A percentile compares a stretch with the other conserved stretches of the same genome.
Conservation (phyloP, 768 basidiomycete genomes). For the Rossbeevera mucosa region DNA sequence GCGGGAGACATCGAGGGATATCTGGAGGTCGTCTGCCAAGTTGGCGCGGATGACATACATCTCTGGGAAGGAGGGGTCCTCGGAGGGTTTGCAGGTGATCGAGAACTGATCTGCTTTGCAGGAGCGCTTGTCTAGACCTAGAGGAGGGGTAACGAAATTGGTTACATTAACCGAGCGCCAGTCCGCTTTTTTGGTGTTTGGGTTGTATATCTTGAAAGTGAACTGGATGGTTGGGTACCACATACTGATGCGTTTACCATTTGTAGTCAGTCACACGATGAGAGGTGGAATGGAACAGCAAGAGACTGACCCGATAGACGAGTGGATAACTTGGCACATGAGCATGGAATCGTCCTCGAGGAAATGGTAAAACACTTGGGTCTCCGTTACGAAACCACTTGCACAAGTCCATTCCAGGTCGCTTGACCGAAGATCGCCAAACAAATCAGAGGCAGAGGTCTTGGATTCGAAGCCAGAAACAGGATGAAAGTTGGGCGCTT, state of each 20-base stretch:
- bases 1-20: constrained; percentile 70
- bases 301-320: constrained; percentile 72
- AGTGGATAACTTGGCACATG: constrained; percentile 86
- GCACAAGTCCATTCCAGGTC: constrained; percentile 83
- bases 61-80: constrained; percentile 63
- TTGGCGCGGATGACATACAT: constrained; percentile 76
- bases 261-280: constrained; percentile 9
- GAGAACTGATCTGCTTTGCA: constrained; percentile 83
- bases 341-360: constrained; percentile 74
- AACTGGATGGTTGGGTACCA: constrained; percentile 96
- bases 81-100: constrained; percentile 56
- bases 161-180: constrained; percentile 89
- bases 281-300: constrained; percentile 4
- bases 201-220: constrained; percentile 83
- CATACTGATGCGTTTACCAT: constrained; percentile 45
- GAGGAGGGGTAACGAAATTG: constrained; percentile 74
- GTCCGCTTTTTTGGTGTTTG: constrained; percentile 61
- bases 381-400: constrained; percentile 85
- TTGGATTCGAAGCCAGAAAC: constrained; percentile 51
- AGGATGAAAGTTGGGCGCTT: constrained; percentile 78
- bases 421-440: constrained; percentile 67
- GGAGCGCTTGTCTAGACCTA: constrained; percentile 79
- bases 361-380: constrained; percentile 81
- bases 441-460: constrained; percentile 52
- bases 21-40: constrained; percentile 71